phyloP scores from a whole-genome alignment of 2,329 filamentous ascomycete species.

The Neoscytalidium dimidiatum region DNA sequence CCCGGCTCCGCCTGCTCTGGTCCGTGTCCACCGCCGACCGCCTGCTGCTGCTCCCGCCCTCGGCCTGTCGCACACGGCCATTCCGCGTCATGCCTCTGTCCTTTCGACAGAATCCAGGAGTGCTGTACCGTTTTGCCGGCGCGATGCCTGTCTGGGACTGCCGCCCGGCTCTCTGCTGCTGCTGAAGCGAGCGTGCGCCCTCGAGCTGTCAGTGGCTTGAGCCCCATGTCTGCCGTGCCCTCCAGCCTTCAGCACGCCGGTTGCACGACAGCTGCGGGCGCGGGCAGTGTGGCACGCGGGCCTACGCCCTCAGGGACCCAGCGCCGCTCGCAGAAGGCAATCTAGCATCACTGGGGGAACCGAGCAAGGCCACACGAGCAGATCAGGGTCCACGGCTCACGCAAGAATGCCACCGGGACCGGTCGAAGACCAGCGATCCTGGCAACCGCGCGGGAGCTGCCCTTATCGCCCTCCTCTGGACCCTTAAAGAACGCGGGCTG shows the following conservation, averaged over 20 bases:
- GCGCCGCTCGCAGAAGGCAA: background rate
- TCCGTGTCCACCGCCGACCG: background rate
- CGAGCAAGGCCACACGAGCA: background rate
- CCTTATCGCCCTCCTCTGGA: background rate
- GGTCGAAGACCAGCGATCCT: background rate
- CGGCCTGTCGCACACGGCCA: conserved; percentile 13
- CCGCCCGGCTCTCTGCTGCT: background rate
- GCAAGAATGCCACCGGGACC: background rate
- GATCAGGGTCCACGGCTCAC: conserved; percentile 11
- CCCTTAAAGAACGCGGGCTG: background rate
- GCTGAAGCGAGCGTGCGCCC: background rate
- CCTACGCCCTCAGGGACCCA: background rate
- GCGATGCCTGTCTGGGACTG: background rate
- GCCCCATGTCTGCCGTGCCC: no score
- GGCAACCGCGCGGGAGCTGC: background rate
- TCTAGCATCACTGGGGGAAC: background rate
- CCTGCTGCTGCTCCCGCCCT: background rate
- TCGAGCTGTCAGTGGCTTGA: background rate
- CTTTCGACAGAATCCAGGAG: background rate
- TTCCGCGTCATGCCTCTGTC: background rate
- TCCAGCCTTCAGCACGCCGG: background rate
- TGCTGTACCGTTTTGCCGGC: background rate
- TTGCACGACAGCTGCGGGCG: background rate
- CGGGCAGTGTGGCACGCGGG: background rate
- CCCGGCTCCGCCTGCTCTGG: background rate